These are phyloP conservation scores for Penicillium alfredii DNA, from an alignment of 495 filamentous ascomycete genomes.

Conservation along the genomic window DNA sequence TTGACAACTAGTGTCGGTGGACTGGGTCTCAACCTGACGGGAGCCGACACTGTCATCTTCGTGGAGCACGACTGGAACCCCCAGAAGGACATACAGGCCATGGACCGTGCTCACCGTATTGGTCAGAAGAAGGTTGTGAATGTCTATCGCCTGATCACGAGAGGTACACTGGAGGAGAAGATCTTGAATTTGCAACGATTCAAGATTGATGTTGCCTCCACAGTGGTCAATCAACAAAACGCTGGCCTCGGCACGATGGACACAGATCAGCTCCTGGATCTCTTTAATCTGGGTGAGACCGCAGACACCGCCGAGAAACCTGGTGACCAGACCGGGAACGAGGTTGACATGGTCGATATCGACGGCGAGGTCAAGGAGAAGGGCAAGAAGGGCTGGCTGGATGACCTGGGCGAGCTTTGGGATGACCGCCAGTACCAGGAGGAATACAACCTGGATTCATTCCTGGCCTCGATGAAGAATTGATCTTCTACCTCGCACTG, in stretches of 20 bases:
- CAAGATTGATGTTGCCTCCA: constrained; percentile 98
- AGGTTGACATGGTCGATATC: constrained; percentile 91
- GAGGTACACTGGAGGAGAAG: constrained; percentile 97
- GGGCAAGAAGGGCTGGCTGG: constrained; percentile 91
- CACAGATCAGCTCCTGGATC: constrained; percentile 93
- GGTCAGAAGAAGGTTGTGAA: constrained; percentile 99
- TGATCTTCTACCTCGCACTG: constrained; percentile 18
- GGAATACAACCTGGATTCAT: constrained; percentile 90
- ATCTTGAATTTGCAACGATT: constrained; percentile 95
- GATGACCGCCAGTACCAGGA: constrained; percentile 95
- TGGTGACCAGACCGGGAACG: constrained; percentile 48
- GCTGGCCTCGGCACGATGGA: constrained; percentile 93
- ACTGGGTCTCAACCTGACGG: constrained; percentile 89
- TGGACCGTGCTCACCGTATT: constrained; percentile 97
- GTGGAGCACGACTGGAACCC: constrained; percentile 99
- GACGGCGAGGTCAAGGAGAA: constrained; percentile 90
- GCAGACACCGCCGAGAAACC: constrained; percentile 63
- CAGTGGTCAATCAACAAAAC: constrained; percentile 98
- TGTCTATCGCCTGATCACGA: constrained; percentile 93
- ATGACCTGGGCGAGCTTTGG: constrained; percentile 93
- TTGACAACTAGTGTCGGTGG: constrained; percentile 94
- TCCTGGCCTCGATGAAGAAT: constrained; percentile 79
- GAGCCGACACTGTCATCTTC: constrained; percentile 97
- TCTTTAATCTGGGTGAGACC: constrained; percentile 86
- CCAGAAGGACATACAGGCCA: constrained; percentile 96